phyloP scores from a whole-genome alignment of 768 basidiomycete species.

The Lentinula sp. region DNA sequence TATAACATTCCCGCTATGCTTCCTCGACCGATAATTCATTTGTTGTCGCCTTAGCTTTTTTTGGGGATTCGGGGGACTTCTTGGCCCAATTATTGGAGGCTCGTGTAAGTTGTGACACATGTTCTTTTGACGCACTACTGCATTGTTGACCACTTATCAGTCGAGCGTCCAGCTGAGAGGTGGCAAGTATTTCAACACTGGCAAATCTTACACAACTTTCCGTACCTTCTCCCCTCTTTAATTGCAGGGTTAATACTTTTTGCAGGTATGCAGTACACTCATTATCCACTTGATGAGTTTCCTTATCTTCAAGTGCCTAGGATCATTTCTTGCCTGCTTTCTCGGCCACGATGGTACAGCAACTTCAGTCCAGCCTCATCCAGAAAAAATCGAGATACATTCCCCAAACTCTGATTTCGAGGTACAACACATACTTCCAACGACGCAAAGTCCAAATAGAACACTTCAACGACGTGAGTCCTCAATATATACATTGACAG shows the following conservation, averaged over 20 bases:
- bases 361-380: slow-evolving; percentile 73
- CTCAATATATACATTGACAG: background rate
- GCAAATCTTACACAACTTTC: slow-evolving; percentile 68
- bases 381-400: slow-evolving; percentile 58
- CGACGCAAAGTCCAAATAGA: background rate
- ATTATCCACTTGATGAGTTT: background rate
- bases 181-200: slow-evolving; percentile 76
- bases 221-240: slow-evolving; percentile 85
- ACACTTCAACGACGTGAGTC: background rate
- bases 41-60: slow-evolving; percentile 54
- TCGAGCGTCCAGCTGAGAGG: slow-evolving; percentile 80
- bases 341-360: slow-evolving; percentile 83
- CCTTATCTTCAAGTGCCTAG: slow-evolving; percentile 28
- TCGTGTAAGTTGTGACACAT: slow-evolving; percentile 38
- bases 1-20: slow-evolving; percentile 19
- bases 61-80: slow-evolving; percentile 96
- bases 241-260: slow-evolving; percentile 75
- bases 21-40: too few relatives aligned
- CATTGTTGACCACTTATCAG: slow-evolving; percentile 27
- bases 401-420: slow-evolving; percentile 46
- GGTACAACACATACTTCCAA: slow-evolving; percentile 35
- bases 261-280: slow-evolving; percentile 35
- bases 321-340: slow-evolving; percentile 82
- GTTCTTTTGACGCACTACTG: background rate
- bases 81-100: slow-evolving; percentile 82